Percentiles rank a stretch among this genome's conserved stretches.
Conservation (phyloP, 495 filamentous ascomycete species). For the Neurospora tetraspora region DNA sequence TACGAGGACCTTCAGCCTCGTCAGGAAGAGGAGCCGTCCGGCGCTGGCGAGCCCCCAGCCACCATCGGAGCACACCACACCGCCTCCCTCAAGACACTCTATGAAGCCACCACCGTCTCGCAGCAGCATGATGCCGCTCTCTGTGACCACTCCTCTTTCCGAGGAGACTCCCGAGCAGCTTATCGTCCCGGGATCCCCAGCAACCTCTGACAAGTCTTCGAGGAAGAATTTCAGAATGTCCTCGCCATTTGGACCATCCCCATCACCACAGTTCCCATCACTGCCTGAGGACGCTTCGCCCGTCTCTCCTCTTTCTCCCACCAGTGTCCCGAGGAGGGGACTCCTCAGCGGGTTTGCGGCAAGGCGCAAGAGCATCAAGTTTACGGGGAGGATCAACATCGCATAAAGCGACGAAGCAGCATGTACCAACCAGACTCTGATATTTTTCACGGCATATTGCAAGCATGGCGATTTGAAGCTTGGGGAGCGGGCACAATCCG, state of each 20-base stretch:
- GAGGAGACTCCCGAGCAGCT: not conserved
- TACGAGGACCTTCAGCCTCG: constrained; percentile 34
- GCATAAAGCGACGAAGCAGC: not conserved
- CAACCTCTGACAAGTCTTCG: not conserved
- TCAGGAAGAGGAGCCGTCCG: constrained; percentile 36
- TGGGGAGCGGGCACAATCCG: not conserved
- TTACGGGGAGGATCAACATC: constrained; percentile 14
- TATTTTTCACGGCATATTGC: not conserved
- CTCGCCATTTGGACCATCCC: not conserved
- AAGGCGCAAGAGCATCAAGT: constrained; percentile 30
- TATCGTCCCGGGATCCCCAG: not conserved
- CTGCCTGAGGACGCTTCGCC: not conserved
- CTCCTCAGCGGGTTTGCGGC: constrained; percentile 32
- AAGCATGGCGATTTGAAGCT: not conserved
- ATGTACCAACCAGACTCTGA: not conserved
- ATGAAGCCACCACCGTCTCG: not conserved
- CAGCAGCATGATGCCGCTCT: not conserved
- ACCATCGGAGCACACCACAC: not conserved
- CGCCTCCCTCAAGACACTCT: not conserved
- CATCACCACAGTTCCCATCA: not conserved
- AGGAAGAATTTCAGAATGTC: not conserved
- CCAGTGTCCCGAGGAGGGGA: constrained; percentile 19
- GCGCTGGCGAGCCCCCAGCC: constrained; percentile 19
- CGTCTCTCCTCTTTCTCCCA: not conserved
- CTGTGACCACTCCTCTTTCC: not conserved